phyloP scores from a whole-genome alignment of 441 rosid species.

The Cnidoscolus chayamansa region DNA sequence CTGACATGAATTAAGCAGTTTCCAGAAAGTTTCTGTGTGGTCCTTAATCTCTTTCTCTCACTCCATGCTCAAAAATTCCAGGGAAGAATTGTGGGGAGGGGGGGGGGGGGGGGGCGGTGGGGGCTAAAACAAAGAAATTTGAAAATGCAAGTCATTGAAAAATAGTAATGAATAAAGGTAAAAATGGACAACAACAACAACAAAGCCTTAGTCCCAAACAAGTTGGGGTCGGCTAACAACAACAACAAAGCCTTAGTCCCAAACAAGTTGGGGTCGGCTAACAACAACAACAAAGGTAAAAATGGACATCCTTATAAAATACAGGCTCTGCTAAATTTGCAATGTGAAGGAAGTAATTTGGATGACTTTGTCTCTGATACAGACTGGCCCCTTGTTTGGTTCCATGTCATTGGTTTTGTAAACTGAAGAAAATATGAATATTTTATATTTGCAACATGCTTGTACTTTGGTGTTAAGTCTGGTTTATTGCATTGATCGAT shows the following conservation, averaged over 20 bases:
- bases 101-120: too few relatives aligned
- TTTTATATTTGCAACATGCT: neutral
- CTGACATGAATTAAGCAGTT: neutral
- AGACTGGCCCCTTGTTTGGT: neutral
- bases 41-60: neutral
- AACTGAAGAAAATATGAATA: too few relatives aligned
- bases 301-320: neutral
- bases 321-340: neutral
- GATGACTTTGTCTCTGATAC: neutral
- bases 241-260: too few relatives aligned
- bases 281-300: too few relatives aligned
- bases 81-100: too few relatives aligned
- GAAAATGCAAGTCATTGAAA: slow-evolving; percentile 1
- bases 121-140: neutral
- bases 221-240: too few relatives aligned
- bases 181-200: too few relatives aligned
- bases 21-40: neutral
- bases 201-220: too few relatives aligned
- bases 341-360: neutral
- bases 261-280: too few relatives aligned
- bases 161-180: neutral
- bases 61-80: neutral
- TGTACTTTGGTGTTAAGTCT: neutral
- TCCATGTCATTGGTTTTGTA: neutral
- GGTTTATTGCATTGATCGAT: neutral